phyloP scores from a whole-genome alignment of 1,284 basidiomycete genomes.

The Taiwanofungus camphoratus region DNA sequence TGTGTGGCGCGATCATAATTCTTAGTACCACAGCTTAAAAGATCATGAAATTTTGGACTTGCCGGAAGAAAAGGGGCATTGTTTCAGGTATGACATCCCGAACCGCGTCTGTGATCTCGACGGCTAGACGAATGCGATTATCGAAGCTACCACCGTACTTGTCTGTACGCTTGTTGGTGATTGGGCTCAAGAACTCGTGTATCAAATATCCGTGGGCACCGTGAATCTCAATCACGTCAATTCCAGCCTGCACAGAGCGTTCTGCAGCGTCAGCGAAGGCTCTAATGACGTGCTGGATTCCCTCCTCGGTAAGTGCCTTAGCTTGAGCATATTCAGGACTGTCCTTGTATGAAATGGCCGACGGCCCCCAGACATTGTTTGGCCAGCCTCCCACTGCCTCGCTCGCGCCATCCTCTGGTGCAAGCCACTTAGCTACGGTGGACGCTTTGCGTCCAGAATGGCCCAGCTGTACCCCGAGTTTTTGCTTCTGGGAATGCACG shows the following conservation, averaged over 20 bases:
- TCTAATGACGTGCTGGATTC: slow-evolving; percentile 41
- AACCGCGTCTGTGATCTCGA: slow-evolving; percentile 42
- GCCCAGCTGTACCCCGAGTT: slow-evolving; percentile 74
- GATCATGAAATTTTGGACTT: neutral
- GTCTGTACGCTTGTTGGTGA: slow-evolving; percentile 47
- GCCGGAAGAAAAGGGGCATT: slow-evolving; percentile 8
- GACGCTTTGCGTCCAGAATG: slow-evolving; percentile 75
- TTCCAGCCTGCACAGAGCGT: slow-evolving; percentile 33
- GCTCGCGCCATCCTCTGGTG: slow-evolving; percentile 23
- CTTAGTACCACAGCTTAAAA: slow-evolving; percentile 7
- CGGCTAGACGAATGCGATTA: slow-evolving; percentile 42
- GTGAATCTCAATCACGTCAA: slow-evolving; percentile 28
- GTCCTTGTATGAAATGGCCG: neutral
- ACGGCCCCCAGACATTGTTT: slow-evolving; percentile 29
- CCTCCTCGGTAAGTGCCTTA: slow-evolving; percentile 41
- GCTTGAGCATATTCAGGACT: slow-evolving; percentile 27
- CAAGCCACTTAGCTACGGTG: slow-evolving; percentile 55
- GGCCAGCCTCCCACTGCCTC: slow-evolving; percentile 55
- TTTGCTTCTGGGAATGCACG: slow-evolving; percentile 53
- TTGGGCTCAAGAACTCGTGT: slow-evolving; percentile 44
- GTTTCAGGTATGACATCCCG: slow-evolving; percentile 2
- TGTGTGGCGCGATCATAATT: slow-evolving; percentile 25
- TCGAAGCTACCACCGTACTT: slow-evolving; percentile 54
- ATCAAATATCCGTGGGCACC: slow-evolving; percentile 32
- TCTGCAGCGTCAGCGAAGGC: slow-evolving; percentile 43